phyloP scores from a whole-genome alignment of 2,329 filamentous ascomycete species.

The Aspergillus uvarum region DNA sequence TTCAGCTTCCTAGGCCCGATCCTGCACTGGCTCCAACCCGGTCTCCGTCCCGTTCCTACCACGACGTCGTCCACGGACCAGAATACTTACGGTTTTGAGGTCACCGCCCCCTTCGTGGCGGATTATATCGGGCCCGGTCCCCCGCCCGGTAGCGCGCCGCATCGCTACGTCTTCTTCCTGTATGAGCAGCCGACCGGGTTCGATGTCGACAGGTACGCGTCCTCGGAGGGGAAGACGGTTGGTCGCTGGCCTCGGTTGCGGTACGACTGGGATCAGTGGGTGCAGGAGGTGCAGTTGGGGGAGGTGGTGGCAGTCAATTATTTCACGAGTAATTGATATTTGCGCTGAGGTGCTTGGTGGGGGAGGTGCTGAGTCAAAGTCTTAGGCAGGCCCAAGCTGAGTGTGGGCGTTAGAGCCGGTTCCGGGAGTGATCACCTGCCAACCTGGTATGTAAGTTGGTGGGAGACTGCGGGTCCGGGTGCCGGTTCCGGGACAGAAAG shows the following conservation, averaged over 20 bases:
- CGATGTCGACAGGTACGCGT: conserved; percentile 33
- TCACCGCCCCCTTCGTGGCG: conserved; percentile 21
- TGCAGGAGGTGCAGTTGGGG: conserved; percentile 35
- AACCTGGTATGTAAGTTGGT: too few relatives aligned
- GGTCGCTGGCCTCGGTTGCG: conserved; percentile 40
- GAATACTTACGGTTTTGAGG: neutral
- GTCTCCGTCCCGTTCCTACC: neutral
- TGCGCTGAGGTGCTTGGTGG: too few relatives aligned
- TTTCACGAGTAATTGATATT: conserved; percentile 30
- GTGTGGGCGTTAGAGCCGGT: too few relatives aligned
- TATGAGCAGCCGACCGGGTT: conserved; percentile 50
- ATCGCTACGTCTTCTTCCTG: conserved; percentile 53
- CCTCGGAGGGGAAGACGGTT: conserved; percentile 37
- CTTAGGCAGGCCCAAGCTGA: too few relatives aligned
- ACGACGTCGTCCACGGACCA: neutral
- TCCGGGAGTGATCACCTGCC: too few relatives aligned
- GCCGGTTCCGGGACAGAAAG: too few relatives aligned
- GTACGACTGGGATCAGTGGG: conserved; percentile 46
- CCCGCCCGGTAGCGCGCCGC: conserved; percentile 47
- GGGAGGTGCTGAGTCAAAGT: too few relatives aligned
- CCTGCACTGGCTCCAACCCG: conserved; percentile 3
- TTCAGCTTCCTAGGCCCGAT: neutral
- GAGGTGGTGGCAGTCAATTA: conserved; percentile 40
- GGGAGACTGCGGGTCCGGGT: too few relatives aligned
- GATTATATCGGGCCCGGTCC: conserved; percentile 50